Evolutionary conservation across 257 asterid species (phyloP).

Genomic region (Lantana camara): DNA sequence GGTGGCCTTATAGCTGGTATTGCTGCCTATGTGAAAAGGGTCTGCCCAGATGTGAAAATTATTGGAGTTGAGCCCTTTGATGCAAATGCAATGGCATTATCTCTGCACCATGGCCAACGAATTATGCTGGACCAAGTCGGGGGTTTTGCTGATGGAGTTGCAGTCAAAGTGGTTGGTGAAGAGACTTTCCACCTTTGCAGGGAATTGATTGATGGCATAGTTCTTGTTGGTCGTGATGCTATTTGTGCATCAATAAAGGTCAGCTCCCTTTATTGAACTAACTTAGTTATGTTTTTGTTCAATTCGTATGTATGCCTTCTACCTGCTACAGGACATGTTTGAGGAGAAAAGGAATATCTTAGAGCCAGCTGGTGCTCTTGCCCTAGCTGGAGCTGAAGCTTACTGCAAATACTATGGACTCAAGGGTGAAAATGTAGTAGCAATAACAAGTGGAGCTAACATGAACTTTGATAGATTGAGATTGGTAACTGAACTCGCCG

Average conservation of each 20-base stretch:
- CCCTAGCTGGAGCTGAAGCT: conserved; percentile 94
- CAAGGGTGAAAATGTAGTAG: conserved; percentile 74
- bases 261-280: conserved; percentile 19
- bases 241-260: conserved; percentile 98
- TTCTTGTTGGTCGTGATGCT: conserved; percentile 91
- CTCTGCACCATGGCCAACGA: conserved; percentile 73
- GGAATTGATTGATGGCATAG: conserved; percentile 81
- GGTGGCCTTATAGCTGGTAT: conserved; percentile 94
- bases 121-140: conserved; percentile 88
- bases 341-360: conserved; percentile 91
- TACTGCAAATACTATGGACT: conserved; percentile 79
- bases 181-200: conserved; percentile 74
- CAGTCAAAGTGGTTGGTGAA: conserved; percentile 90
- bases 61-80: conserved; percentile 91
- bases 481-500: conserved; percentile 92
- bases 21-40: conserved; percentile 90
- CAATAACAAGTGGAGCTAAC: conserved; percentile 87
- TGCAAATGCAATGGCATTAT: conserved; percentile 92
- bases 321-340: conserved; percentile 71
- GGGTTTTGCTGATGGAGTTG: conserved; percentile 95
- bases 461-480: conserved; percentile 92
- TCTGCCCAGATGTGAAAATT: conserved; percentile 79
- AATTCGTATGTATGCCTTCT: conserved; percentile 19
- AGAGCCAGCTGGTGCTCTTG: conserved; percentile 97
- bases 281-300: background rate